phyloP scores from a whole-genome alignment of 768 basidiomycete genomes.

The Cubamyces lactineus region DNA sequence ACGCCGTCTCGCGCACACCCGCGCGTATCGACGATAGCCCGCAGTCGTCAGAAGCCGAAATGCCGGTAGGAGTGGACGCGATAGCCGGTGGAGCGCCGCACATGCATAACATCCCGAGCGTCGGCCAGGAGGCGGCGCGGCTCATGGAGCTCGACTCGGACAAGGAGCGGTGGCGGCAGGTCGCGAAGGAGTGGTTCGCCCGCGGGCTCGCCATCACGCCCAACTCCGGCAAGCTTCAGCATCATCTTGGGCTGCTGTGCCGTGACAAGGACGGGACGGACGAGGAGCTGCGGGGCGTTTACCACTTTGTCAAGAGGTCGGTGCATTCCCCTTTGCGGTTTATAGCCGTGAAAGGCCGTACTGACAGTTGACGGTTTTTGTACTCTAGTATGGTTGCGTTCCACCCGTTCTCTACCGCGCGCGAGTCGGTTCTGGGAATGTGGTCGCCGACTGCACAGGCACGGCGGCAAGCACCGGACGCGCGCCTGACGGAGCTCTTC shows the following conservation, averaged over 20 bases:
- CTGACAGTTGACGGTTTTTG: background rate
- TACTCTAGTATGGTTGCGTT: conserved; percentile 80
- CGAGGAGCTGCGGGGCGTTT: conserved; percentile 84
- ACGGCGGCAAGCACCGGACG: conserved; percentile 76
- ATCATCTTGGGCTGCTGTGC: conserved; percentile 88
- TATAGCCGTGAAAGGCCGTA: background rate
- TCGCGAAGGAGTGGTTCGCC: conserved; percentile 93
- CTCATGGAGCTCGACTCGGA: conserved; percentile 87
- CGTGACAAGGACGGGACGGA: conserved; percentile 84
- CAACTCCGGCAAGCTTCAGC: conserved; percentile 93
- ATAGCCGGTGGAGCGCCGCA: conserved; percentile 16
- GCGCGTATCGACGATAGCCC: conserved; percentile 37
- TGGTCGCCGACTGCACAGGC: conserved; percentile 81
- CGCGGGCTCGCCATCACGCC: conserved; percentile 86
- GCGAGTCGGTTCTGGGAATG: conserved; percentile 87
- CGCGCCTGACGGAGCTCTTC: conserved; percentile 76
- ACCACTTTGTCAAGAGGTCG: conserved; percentile 95
- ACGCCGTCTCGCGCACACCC: conserved; percentile 28
- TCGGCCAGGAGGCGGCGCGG: conserved; percentile 83
- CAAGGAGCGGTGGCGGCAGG: conserved; percentile 87
- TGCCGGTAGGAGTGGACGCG: conserved; percentile 21
- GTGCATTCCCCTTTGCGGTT: conserved; percentile 27
- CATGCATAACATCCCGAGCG: conserved; percentile 52
- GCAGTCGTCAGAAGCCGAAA: conserved; percentile 29
- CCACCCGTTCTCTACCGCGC: conserved; percentile 84